Base-by-base conservation (phyloP, 768 basidiomycete genomes). In the Serendipita sp. region DNA sequence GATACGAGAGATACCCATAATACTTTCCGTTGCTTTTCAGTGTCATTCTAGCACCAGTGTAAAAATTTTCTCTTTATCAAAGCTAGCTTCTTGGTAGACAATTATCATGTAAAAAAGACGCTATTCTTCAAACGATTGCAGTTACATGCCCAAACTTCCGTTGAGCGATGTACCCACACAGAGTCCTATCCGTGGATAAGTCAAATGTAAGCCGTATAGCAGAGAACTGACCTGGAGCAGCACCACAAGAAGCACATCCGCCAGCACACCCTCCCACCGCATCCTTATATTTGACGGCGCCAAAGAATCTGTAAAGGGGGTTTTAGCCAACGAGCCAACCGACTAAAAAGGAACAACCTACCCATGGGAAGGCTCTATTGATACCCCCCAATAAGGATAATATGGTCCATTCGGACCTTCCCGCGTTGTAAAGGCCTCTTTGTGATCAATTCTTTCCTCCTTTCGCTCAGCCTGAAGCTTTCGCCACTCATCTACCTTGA, bases 401-500 rank as follows among this genome's bases (percentile, higher is more conserved):
- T 60, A 60, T 10, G 37, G 28, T 37, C 56, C 56, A 60, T 32
- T 38, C 10, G 37, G 5, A 5, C 37, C 30, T 34, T 60, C 28
- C 16, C 10, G 11, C 4, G 10, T 60, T n/a, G 56, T 60, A 38
- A 60, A 60, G 16, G 56, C 56, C 37, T 60, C 56, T 60, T 18
- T 32, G 18, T 60, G 56, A 8, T 60, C 56, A 24, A n/a, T 60
- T 30, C 56, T 60, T 4, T 8, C 4, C 30, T 38, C 37, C 35
- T 60, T 60, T 3, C 56, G 56, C 37, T 60, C 56, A 24, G 56
- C 56, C 56, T 60, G 56, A 8, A 60, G 56, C 34, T 60, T 60
- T 38, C 56, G 56, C 56, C 56, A 60, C 16, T 32, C 30, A 34
- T 60, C 56, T 8, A 60, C 56, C 10, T n/a, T 32, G 28, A 4